phyloP scores from a whole-genome alignment of 495 filamentous ascomycete species.

The Xylaria bambusicola region DNA sequence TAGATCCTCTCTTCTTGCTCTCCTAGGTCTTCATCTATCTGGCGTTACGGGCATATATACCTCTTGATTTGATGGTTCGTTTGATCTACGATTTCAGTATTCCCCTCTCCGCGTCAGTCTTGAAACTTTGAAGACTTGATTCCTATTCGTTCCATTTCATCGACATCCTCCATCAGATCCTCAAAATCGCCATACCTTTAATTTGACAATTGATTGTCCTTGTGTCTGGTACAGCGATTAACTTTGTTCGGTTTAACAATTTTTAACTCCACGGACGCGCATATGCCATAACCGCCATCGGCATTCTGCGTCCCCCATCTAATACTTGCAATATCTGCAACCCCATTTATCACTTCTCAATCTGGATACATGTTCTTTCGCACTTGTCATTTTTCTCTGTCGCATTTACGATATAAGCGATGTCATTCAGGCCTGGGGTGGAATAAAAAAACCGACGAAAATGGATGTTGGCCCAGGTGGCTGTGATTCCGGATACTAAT shows the following conservation, averaged over 20 bases:
- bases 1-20: conserved; percentile 27
- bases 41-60: conserved; percentile 40
- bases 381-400: conserved; percentile 36
- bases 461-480: conserved; percentile 52
- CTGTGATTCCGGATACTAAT: conserved; percentile 46
- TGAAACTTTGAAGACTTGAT: conserved; percentile 38
- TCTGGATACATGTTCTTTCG: conserved; percentile 25
- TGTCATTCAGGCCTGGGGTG: conserved; percentile 36
- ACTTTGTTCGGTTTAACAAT: conserved; percentile 31
- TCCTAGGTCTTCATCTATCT: conserved; percentile 38
- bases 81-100: conserved; percentile 28
- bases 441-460: conserved; percentile 39
- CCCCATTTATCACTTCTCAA: conserved; percentile 29
- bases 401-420: conserved; percentile 36
- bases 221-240: conserved; percentile 56
- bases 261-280: conserved; percentile 9
- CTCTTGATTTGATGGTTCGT: conserved; percentile 43
- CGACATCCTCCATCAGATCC: conserved; percentile 43
- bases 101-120: conserved; percentile 31
- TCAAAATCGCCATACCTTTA: conserved; percentile 48
- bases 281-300: background rate
- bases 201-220: conserved; percentile 47
- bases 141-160: conserved; percentile 48
- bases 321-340: conserved; percentile 28
- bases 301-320: conserved; percentile 8